Conservation (phyloP, 2,329 filamentous ascomycete genomes). For the Claviceps pazoutovae region DNA sequence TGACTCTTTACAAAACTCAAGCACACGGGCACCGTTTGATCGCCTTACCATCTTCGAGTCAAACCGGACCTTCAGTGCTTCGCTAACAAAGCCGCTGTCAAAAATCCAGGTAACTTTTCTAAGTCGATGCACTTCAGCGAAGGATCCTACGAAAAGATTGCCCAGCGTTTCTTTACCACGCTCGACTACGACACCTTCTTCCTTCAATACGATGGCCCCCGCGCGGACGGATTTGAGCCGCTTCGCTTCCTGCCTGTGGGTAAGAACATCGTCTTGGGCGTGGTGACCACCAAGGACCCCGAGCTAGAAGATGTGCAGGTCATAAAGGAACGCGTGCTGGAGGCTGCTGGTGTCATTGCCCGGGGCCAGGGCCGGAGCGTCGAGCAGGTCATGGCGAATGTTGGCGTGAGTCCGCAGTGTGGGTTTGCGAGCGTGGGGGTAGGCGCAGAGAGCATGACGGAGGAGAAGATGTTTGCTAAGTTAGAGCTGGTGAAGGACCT, state of each 20-base stretch:
- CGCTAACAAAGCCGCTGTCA: background rate
- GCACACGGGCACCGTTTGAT: too few species aligned
- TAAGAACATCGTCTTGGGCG: constrained; percentile 49
- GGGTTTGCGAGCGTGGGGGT: constrained; percentile 57
- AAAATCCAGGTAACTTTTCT: constrained; percentile 38
- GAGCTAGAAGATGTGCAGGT: constrained; percentile 40
- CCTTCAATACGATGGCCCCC: constrained; percentile 44
- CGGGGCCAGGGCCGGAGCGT: constrained; percentile 45
- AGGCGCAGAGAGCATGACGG: constrained; percentile 48
- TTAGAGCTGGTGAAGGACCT: constrained; percentile 53
- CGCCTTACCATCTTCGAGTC: too few species aligned
- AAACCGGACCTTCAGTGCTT: background rate
- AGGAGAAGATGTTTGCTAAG: constrained; percentile 58
- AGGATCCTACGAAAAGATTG: constrained; percentile 49
- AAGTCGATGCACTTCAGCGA: constrained; percentile 50
- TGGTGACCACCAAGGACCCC: constrained; percentile 47
- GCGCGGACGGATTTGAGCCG: constrained; percentile 48
- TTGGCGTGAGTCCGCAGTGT: constrained; percentile 57
- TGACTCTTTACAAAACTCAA: too few species aligned
- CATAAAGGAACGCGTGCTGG: constrained; percentile 38
- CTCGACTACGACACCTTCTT: constrained; percentile 49
- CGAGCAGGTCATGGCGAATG: constrained; percentile 49
- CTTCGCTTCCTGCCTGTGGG: constrained; percentile 41
- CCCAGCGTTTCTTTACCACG: constrained; percentile 43
- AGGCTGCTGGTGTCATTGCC: constrained; percentile 52